These are phyloP conservation scores for Fagopyrum esculentum DNA, from an alignment of 148 eudicot genomes.

Conservation along the genomic window DNA sequence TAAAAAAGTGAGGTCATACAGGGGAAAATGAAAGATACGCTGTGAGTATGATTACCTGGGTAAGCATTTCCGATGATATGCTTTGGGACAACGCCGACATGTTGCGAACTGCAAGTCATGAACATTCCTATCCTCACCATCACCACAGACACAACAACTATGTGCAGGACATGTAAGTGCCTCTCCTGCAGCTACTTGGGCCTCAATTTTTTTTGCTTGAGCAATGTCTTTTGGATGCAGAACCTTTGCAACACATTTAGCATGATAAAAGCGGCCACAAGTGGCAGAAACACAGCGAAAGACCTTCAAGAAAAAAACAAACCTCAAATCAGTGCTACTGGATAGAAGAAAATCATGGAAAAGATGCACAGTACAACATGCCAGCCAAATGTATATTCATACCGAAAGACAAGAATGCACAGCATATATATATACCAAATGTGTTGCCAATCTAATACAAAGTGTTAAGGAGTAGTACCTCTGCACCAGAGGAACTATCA, in stretches of 20 bases:
- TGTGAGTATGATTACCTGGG: conserved; percentile 41
- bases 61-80: conserved; percentile 80
- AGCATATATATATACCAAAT: not conserved
- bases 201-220: conserved; percentile 38
- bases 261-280: conserved; percentile 82
- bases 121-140: conserved; percentile 45
- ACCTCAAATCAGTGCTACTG: not conserved
- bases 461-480: conserved; percentile 31
- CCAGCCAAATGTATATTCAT: not conserved
- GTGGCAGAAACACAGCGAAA: conserved; percentile 74
- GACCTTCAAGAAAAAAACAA: conserved; percentile 34
- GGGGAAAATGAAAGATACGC: not conserved
- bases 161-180: conserved; percentile 71
- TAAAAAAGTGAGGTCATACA: not conserved
- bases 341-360: not conserved
- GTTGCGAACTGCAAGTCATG: conserved; percentile 63
- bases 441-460: not conserved
- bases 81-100: conserved; percentile 88
- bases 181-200: conserved; percentile 53
- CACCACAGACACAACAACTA: conserved; percentile 50
- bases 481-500: conserved; percentile 39
- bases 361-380: not conserved
- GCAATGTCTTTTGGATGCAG: conserved; percentile 31
- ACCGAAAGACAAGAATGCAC: not conserved
- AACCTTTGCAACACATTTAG: conserved; percentile 49